These are phyloP conservation scores for Davidsoniella neocaledoniae DNA, from an alignment of 2,329 filamentous ascomycete genomes.

Conservation along the genomic window DNA sequence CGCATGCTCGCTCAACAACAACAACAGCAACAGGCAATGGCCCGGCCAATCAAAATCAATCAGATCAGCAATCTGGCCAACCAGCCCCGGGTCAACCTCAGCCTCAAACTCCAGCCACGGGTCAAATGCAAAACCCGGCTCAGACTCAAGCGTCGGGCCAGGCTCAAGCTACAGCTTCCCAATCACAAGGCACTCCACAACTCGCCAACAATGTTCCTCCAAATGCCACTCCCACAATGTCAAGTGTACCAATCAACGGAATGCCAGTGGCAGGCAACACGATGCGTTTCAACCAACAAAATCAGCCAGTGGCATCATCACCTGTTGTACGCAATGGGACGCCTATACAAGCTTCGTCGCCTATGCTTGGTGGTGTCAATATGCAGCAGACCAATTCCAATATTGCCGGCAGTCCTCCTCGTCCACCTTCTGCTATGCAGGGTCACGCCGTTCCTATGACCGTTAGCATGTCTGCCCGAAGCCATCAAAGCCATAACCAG, in stretches of 20 bases:
- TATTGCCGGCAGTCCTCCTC: slow-evolving; percentile 50
- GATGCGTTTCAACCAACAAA: slow-evolving; percentile 37
- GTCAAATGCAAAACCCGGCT: slow-evolving; percentile 19
- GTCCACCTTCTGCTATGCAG: slow-evolving; percentile 49
- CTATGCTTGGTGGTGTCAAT: slow-evolving; percentile 42
- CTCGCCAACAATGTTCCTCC: slow-evolving; percentile 9
- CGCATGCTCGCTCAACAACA: slow-evolving; percentile 9
- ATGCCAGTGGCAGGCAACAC: slow-evolving; percentile 17
- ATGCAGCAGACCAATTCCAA: slow-evolving; percentile 52
- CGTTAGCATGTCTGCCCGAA: slow-evolving; percentile 45
- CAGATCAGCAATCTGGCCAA: slow-evolving; percentile 18
- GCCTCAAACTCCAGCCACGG: slow-evolving; percentile 5
- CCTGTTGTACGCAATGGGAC: slow-evolving; percentile 47
- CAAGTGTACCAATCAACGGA: slow-evolving; percentile 19
- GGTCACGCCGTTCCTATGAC: slow-evolving; percentile 40
- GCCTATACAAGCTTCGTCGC: slow-evolving; percentile 48
- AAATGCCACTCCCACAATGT: slow-evolving; percentile 9
- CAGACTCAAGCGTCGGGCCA: slow-evolving; percentile 15
- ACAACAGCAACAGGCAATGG: slow-evolving; percentile 22
- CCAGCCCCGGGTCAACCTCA: slow-evolving; percentile 18
- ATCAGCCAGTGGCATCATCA: slow-evolving; percentile 41
- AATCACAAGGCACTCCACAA: slow-evolving; percentile 11
- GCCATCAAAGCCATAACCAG: slow-evolving; percentile 48
- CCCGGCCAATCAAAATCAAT: slow-evolving; percentile 22
- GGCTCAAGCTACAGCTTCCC: not conserved